Evolutionary conservation across 1,139 yeast species (phyloP).

Genomic region (Suhomyces maxii): DNA sequence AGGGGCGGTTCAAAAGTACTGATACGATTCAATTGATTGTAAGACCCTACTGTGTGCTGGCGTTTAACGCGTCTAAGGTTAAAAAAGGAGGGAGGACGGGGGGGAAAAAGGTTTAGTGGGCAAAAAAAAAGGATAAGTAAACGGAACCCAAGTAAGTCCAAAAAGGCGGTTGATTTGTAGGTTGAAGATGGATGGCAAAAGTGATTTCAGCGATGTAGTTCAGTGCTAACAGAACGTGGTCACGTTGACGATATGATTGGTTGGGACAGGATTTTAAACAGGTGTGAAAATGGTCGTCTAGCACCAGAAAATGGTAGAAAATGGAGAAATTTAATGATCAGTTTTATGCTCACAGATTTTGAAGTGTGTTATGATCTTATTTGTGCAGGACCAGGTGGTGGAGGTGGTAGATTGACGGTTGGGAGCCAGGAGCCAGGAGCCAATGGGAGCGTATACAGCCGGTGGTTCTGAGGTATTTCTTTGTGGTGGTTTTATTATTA

Average conservation of each 20-base stretch:
- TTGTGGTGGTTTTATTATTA: too few species aligned
- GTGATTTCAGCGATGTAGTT: too few species aligned
- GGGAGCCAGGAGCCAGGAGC: too few species aligned
- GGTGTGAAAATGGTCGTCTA: neutral
- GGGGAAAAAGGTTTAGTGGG: too few species aligned
- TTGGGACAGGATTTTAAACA: neutral
- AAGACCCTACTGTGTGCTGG: neutral
- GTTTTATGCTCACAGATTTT: slow-evolving; percentile 6
- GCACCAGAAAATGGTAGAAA: neutral
- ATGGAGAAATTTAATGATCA: neutral
- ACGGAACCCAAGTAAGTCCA: neutral
- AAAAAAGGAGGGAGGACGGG: too few species aligned
- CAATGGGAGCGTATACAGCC: too few species aligned
- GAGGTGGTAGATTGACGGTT: neutral
- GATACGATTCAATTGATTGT: too few species aligned
- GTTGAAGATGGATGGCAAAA: neutral
- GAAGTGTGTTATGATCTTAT: slow-evolving; percentile 2
- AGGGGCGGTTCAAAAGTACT: too few species aligned
- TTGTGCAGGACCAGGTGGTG: slow-evolving; percentile 3
- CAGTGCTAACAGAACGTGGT: neutral
- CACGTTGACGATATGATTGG: neutral
- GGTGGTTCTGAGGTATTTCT: neutral
- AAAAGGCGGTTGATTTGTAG: neutral
- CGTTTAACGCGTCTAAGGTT: neutral
- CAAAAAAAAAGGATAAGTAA: neutral